Evolutionary conservation across 2,329 filamentous ascomycete species (phyloP), one percentile per base, ranked within the genome.

Genomic region (Colletotrichum liriopes): DNA sequence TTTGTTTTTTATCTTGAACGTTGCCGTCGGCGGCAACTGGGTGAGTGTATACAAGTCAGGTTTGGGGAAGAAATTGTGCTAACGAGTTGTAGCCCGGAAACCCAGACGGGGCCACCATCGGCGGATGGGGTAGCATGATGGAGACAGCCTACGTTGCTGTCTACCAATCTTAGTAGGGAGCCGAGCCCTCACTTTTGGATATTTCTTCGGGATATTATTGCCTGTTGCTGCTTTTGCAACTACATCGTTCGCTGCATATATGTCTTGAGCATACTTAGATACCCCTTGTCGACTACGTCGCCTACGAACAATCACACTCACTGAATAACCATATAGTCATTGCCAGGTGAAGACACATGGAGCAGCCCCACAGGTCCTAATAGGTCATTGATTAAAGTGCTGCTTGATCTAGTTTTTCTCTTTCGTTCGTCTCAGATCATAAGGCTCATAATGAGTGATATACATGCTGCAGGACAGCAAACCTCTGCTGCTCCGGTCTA

Each of bases 21-120:
- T 87, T 26, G 86, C 85, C 23, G 84, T 87, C 52, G 86, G 86
- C 14, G 85, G 85, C 18, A 78, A 78, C 74, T 86, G 82, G 83
- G 82, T 82, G 76, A 79, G 80, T 79, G 20, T 37, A 37, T 11
- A 37, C 35, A 20, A 5, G 12, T 51, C 45, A 41, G 3, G 41
- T 8, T 20, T 43, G 23, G 58, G 4, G 0, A 11, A 32, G 32
- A 23, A 23, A 61, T 47, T 64, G 16, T 16, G 52, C 52, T 56
- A 12, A 60, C 35, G 1, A 35, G 1, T 4, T 29, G 1, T 16
- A 83, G 82, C 77, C 77, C 18, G 82, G 82, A 5, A 32, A 77
- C 55, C 82, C 83, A 1, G 76, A 81, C 71, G 74, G 71, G 5
- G 65, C 73, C 14, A 84, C 83, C 8, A 65, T 81, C 51, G 74